Conservation (phyloP, 2,329 filamentous ascomycete species). For the Thermothelomyces thermophilus region DNA sequence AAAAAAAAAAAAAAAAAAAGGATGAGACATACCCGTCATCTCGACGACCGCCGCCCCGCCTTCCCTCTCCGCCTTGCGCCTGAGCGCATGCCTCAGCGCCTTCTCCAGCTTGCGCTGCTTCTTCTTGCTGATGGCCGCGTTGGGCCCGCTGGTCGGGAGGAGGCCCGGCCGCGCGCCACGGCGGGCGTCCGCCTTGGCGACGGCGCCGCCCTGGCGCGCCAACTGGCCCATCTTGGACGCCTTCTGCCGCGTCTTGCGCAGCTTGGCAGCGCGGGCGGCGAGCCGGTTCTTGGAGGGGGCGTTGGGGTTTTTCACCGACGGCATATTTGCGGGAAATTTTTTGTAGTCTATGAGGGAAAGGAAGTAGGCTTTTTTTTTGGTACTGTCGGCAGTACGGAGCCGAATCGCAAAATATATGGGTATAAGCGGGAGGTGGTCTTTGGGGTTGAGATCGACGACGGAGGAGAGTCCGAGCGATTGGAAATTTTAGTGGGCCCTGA, state of each 20-base stretch:
- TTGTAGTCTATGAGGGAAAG: not conserved
- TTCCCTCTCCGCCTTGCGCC: slow-evolving; percentile 45
- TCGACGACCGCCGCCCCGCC: slow-evolving; percentile 32
- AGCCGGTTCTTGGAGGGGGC: slow-evolving; percentile 48
- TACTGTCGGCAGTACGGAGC: too few relatives aligned
- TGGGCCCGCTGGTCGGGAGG: slow-evolving; percentile 50
- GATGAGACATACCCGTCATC: slow-evolving; percentile 38
- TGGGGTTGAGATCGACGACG: too few relatives aligned
- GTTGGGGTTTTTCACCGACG: slow-evolving; percentile 54
- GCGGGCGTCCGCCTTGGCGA: slow-evolving; percentile 33
- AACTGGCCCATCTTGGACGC: slow-evolving; percentile 29
- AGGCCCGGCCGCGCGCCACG: slow-evolving; percentile 48
- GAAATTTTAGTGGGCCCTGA: slow-evolving; percentile 10
- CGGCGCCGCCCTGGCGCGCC: slow-evolving; percentile 8
- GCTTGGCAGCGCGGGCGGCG: slow-evolving; percentile 39
- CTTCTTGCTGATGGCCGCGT: slow-evolving; percentile 46
- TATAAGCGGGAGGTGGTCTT: too few relatives aligned
- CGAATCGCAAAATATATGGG: too few relatives aligned
- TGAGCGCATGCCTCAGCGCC: slow-evolving; percentile 45
- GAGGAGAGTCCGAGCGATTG: not conserved
- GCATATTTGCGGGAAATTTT: slow-evolving; percentile 29
- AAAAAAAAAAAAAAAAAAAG: not conserved
- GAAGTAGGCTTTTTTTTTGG: too few relatives aligned
- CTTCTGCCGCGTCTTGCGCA: slow-evolving; percentile 40
- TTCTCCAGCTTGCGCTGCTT: slow-evolving; percentile 50